Evolutionary conservation across 768 basidiomycete genomes (phyloP).

Genomic region (Lactarius hengduanensis): DNA sequence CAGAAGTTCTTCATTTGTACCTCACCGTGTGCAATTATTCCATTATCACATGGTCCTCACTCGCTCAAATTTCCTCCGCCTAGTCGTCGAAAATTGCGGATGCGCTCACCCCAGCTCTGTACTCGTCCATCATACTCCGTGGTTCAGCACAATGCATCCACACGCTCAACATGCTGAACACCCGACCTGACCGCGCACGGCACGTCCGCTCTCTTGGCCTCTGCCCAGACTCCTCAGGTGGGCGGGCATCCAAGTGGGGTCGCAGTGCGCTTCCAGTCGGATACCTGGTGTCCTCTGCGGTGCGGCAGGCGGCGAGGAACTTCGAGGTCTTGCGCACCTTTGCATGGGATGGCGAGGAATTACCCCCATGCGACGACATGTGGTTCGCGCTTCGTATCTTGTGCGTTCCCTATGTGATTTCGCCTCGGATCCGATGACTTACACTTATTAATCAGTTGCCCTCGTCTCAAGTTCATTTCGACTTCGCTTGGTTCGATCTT

Average conservation of each 20-base stretch:
- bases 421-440: neutral
- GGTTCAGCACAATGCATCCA: conserved; percentile 56
- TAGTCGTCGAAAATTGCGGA: conserved; percentile 58
- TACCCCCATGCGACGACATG: conserved; percentile 68
- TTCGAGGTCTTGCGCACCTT: conserved; percentile 68
- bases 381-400: conserved; percentile 71
- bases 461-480: conserved; percentile 58
- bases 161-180: conserved; percentile 64
- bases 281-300: conserved; percentile 48
- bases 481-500: conserved; percentile 61
- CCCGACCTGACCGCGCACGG: conserved; percentile 55
- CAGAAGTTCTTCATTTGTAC: conserved; percentile 58
- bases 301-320: conserved; percentile 47
- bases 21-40: conserved; percentile 50
- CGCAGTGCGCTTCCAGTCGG: conserved; percentile 36
- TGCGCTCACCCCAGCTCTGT: conserved; percentile 56
- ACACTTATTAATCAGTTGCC: conserved; percentile 48
- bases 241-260: conserved; percentile 24
- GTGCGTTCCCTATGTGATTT: conserved; percentile 39
- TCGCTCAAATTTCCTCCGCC: neutral
- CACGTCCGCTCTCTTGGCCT: conserved; percentile 63
- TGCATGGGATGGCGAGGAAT: conserved; percentile 65
- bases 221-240: conserved; percentile 35
- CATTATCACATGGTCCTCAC: neutral
- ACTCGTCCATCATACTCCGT: conserved; percentile 54